Evolutionary conservation across 495 filamentous ascomycete genomes (phyloP).

Genomic region (Collariella sp.): DNA sequence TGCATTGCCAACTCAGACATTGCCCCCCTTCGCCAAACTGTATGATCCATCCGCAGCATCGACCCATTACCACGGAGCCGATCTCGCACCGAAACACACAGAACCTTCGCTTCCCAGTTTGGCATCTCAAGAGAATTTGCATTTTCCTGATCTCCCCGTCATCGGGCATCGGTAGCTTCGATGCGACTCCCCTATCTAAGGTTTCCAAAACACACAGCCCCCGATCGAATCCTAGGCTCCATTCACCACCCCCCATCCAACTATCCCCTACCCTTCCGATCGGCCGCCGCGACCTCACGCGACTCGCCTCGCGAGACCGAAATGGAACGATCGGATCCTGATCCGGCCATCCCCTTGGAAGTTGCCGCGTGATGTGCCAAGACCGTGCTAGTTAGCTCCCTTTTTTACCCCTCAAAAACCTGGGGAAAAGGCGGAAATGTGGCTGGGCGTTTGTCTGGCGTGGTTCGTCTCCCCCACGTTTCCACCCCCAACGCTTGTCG

Average conservation of each 20-base stretch:
- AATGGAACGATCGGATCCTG: not conserved
- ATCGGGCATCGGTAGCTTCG: no score
- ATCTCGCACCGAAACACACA: no score
- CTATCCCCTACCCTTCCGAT: not conserved
- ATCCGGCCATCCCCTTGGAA: not conserved
- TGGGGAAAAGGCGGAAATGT: not conserved
- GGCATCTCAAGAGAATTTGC: no score
- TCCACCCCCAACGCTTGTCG: conserved; percentile 5
- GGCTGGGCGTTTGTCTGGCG: not conserved
- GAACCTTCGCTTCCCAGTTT: no score
- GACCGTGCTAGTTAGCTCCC: conserved; percentile 1
- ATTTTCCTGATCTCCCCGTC: no score
- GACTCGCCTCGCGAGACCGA: not conserved
- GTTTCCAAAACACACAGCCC: no score
- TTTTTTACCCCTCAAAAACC: conserved; percentile 7
- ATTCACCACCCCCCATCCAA: not conserved
- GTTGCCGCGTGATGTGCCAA: conserved; percentile 4
- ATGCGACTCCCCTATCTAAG: no score
- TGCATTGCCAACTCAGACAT: no score
- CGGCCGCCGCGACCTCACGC: not conserved
- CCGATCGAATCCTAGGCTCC: no score
- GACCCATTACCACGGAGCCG: no score
- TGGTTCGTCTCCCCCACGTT: not conserved
- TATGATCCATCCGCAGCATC: no score
- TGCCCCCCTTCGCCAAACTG: no score